Base-by-base conservation (phyloP, 2,329 filamentous ascomycete genomes). In the Colletotrichum phormii region DNA sequence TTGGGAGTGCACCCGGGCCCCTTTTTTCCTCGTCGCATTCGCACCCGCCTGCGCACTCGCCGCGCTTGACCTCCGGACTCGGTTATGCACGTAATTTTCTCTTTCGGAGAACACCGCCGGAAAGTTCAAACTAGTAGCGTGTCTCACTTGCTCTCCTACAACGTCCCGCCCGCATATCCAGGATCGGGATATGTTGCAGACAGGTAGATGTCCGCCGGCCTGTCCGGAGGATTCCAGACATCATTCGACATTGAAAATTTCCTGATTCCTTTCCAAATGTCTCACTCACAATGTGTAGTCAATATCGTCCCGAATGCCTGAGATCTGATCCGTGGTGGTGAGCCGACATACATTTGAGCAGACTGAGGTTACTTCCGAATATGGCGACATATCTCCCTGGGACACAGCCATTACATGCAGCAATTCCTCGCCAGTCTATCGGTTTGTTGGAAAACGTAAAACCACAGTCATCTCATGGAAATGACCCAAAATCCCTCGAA, bases 11-110 rank as follows among this genome's bases (percentile, higher is more conserved):
- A 49, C 46, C 46, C 61, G 46, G 46, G n/a, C 61, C 46, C 46
- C 46, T 53, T 53, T 63, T 63, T 49, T 18, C 37, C 8, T 49
- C 42, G 42, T 49, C 61, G 61, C 61, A 63, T n/a, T 63, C 61
- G 61, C 42, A 63, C 18, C 13, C 46, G n/a, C 22, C 24, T 35
- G 46, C 22, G 61, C 61, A 63, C 11, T 31, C 46, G 46, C 12
- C 13, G 15, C 29, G 46, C 13, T 46, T 33, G 46, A 6, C n/a
- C 61, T 33, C 51, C 61, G 46, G 46, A 63, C 61, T 63, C 46
- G 61, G 22, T 24, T 53, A 63, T 54, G 61, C 61, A 12, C 4
- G 22, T n/a, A 15, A 63, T 29, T n/a, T 63, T 22, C 11, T 31
- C 33, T 37, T 37, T 49, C 42, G 15, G 29, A 54, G 29, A n/a